Base-by-base conservation (phyloP, 2,329 filamentous ascomycete species). In the Chaetothyriales sp. region DNA sequence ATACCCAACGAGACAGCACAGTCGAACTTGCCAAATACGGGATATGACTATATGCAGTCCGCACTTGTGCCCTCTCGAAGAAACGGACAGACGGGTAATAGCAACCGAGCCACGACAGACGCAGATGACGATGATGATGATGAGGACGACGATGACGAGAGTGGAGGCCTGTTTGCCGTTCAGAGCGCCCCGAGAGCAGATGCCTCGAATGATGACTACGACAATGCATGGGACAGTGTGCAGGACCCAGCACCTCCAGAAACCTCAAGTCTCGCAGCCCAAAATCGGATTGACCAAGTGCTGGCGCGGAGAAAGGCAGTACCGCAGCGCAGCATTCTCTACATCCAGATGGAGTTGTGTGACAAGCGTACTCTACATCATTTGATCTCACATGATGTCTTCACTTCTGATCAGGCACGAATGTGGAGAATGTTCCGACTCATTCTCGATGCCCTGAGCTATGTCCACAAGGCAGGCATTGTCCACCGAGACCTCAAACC, bases 261-360 rank as follows among this genome's bases (percentile, higher is more conserved):
- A 39, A 15, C 32, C 12, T 39, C 32, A 39, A 39, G 32, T 15
- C 32, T 39, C 9, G 12, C 5, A 39, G 10, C 5, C 10, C 32
- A 39, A 15, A 39, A 39, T 39, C 32, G 32, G 15, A 15, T 39
- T 12, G 32, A 39, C 32, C 32, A 39, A 39, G 32, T 39, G 1
- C 12, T 39, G 10, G 19, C 26, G 5, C 25, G 18, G 26, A 48
- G 25, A 8, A 20, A 25, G 25, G 26, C 22, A 48, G 49, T 15
- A 3, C 15, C 45, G 45, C 22, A 22, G 32, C 12, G 19, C 44
- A 25, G 25, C 32, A 82, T 89, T 5, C 74, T 98, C 43, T 98
- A 95, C 64, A 96, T 98, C 51, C 92, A 94, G 54, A 98, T 98
- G 92, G 92, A 98, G 64, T 94, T 95, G 59, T 98, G 92, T 62